Evolutionary conservation across 176 grass and related monocot genomes (phyloP), one percentile per base, ranked within the genome.

Genomic region (Aegilops tauschii): DNA sequence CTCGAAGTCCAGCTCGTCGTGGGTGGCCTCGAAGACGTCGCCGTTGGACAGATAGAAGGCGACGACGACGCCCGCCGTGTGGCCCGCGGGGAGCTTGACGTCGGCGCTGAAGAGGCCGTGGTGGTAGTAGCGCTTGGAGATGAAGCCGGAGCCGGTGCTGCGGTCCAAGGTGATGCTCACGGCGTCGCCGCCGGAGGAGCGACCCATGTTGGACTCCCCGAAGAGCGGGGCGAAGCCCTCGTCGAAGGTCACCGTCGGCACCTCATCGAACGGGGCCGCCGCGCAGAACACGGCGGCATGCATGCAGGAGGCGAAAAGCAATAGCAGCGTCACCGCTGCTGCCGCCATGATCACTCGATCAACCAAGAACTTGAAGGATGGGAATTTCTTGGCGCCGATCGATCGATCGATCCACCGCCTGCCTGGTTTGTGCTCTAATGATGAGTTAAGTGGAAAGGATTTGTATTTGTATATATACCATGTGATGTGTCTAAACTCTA

Each of bases 31-130:
- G 76, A 89, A 97, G 23, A 97, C 61, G 86, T 97, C 92, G 20
- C 95, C 95, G 86, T 97, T 97, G 5, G 92, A 97, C 14, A 97
- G 65, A 77, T 96, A 96, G 86, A 96, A 96, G 63, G 94, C 94
- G n/a, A 97, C 92, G 52, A 97, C 94, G 12, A 93, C 92, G 21
- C 94, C 94, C 35, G 94, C 94, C 32, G 94, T 90, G 85, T 97
- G 93, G 70, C 91, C 85, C 0, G 76, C 63, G 10, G 94, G 94
- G 65, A 97, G 94, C 70, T 69, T 92, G 47, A 94, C 90, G 89
- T 86, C 61, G 18, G 94, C 87, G 77, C 94, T 97, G 79, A 97
- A 97, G 78, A 94, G 90, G 2, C 94, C 94, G 44, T 94, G 92
- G 82, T 92, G 90, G 75, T 92, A 97, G 70, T 94, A 90, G 65